Percentiles rank a stretch among this genome's conserved stretches.
Evolutionary conservation across 106 monocot genomes (phyloP).

Genomic region (Acorus calamus): DNA sequence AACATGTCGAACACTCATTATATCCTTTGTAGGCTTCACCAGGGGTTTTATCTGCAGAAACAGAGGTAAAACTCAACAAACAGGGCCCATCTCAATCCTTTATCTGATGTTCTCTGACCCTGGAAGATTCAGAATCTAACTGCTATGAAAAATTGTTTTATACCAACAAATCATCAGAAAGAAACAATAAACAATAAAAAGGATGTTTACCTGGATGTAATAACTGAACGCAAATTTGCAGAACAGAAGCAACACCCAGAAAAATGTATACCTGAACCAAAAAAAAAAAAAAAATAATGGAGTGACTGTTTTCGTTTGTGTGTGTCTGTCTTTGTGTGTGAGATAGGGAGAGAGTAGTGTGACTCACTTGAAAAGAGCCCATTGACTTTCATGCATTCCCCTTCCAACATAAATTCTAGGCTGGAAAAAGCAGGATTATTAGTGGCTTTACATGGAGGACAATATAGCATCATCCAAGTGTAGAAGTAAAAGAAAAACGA

Average conservation of each 20-base stretch:
- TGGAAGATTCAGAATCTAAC: no score
- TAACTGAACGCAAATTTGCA: slow-evolving; percentile 88
- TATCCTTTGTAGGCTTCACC: slow-evolving; percentile 92
- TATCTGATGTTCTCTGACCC: no score
- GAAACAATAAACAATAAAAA: neutral
- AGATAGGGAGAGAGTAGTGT: no score
- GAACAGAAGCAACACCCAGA: slow-evolving; percentile 83
- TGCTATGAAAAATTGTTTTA: no score
- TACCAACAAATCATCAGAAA: neutral
- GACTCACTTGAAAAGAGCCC: slow-evolving; percentile 88
- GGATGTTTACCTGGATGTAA: slow-evolving; percentile 48
- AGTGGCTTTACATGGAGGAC: neutral
- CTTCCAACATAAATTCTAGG: slow-evolving; percentile 95
- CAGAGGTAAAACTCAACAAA: no score
- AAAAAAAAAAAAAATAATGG: no score
- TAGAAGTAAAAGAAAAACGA: neutral
- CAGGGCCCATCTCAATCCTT: no score
- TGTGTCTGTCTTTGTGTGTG: no score
- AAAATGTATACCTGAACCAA: slow-evolving; percentile 75
- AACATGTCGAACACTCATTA: slow-evolving; percentile 78
- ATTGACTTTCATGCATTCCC: slow-evolving; percentile 98
- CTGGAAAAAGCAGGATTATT: slow-evolving; percentile 26
- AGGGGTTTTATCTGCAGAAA: slow-evolving; percentile 68
- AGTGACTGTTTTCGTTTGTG: no score
- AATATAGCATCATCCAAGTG: neutral